Evolutionary conservation across 2,329 filamentous ascomycete species (phyloP).

Genomic region (Xylaria sp.): DNA sequence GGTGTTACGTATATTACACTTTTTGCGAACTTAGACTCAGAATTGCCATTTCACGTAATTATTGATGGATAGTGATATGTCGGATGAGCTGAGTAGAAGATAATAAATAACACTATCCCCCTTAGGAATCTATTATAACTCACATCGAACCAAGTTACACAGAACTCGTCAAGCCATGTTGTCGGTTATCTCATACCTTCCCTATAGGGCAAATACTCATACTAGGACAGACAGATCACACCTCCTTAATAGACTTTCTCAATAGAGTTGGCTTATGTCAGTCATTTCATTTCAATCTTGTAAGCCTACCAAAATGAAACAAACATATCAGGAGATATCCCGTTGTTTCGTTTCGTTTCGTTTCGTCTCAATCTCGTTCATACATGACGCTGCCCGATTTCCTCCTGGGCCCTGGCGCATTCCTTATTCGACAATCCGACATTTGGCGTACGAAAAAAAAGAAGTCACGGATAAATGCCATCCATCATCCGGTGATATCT

Average conservation of each 20-base stretch:
- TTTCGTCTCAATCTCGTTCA: background rate
- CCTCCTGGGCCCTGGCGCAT: background rate
- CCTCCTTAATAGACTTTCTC: too few species aligned
- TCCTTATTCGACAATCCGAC: background rate
- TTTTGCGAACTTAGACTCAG: too few species aligned
- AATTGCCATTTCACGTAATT: too few species aligned
- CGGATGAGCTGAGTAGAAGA: too few species aligned
- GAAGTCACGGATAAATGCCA: background rate
- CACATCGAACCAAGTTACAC: too few species aligned
- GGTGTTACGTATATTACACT: too few species aligned
- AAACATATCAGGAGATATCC: background rate
- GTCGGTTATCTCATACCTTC: too few species aligned
- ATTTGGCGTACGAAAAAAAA: slow-evolving; percentile 1
- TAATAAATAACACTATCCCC: too few species aligned
- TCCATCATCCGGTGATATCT: background rate
- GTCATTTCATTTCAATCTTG: background rate
- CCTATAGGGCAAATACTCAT: too few species aligned
- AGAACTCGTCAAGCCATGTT: too few species aligned
- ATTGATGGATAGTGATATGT: too few species aligned
- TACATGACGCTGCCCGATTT: background rate
- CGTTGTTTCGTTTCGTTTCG: background rate
- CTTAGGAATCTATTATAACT: too few species aligned
- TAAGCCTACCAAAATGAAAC: background rate
- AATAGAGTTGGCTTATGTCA: background rate
- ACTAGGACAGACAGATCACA: background rate